A percentile compares a stretch with the other conserved stretches of the same genome.
phyloP scores from a whole-genome alignment of 176 grass and related monocot genomes.

The Carex pumila region DNA sequence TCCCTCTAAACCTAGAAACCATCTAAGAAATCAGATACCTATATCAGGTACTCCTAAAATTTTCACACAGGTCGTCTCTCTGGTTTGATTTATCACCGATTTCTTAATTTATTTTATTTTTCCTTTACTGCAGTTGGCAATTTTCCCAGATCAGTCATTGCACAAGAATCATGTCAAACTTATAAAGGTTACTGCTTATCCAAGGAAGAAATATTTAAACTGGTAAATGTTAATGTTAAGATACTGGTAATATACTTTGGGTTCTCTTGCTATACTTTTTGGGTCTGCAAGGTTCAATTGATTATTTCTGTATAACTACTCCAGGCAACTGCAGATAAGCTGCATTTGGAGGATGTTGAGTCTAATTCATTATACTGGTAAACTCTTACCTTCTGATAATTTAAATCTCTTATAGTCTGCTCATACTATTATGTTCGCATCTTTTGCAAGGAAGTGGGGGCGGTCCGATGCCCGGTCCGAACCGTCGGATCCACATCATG shows the following conservation, averaged over 20 bases:
- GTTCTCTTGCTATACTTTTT: neutral
- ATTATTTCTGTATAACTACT: conserved; percentile 7
- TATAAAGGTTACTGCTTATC: neutral
- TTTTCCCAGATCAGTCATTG: neutral
- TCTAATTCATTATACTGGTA: conserved; percentile 14
- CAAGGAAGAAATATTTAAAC: neutral
- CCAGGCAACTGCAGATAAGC: neutral
- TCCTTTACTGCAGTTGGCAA: neutral
- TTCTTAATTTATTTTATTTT: neutral
- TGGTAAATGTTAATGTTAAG: neutral
- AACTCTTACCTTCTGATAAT: neutral
- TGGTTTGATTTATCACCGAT: neutral
- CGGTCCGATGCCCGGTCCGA: no score
- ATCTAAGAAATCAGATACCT: neutral
- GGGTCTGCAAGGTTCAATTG: neutral
- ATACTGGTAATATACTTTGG: neutral
- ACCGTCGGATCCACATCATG: no score
- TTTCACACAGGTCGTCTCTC: neutral
- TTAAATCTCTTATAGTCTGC: neutral
- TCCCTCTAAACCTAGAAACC: neutral
- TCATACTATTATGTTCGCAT: neutral
- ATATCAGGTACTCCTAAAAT: neutral
- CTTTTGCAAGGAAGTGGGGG: neutral
- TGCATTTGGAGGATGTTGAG: neutral
- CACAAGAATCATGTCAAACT: neutral